phyloP scores from a whole-genome alignment of 495 filamentous ascomycete genomes.

The Bryoglossum gracile region DNA sequence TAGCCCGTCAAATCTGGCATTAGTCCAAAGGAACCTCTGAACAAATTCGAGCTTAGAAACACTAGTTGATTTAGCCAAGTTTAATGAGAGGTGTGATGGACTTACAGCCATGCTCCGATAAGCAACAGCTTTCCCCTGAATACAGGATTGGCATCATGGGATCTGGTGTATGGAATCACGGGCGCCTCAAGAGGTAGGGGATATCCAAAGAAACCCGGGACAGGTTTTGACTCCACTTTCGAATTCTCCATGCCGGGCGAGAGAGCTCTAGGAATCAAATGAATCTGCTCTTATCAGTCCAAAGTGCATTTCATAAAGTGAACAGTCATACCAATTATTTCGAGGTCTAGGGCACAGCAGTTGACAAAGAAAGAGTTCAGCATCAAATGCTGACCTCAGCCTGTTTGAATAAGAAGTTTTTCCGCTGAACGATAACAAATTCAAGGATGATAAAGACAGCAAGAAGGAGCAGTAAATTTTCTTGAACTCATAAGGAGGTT shows the following conservation, averaged over 20 bases:
- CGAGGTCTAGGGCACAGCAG: no score
- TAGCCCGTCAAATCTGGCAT: conserved; percentile 63
- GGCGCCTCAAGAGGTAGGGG: conserved; percentile 17
- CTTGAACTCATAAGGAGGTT: no score
- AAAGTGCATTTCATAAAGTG: no score
- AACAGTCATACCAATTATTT: no score
- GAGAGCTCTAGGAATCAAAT: no score
- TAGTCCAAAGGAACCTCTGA: conserved; percentile 59
- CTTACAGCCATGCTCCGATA: conserved; percentile 20
- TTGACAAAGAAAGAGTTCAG: no score
- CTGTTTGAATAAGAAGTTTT: no score
- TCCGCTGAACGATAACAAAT: no score
- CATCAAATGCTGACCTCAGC: no score
- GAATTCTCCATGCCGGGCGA: conserved; percentile 2
- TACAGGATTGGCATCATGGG: conserved; percentile 21
- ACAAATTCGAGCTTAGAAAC: conserved; percentile 47
- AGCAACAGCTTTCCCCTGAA: conserved; percentile 11
- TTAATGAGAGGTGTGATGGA: not conserved
- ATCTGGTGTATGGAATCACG: conserved; percentile 17
- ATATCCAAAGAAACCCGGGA: conserved; percentile 19
- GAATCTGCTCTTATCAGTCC: no score
- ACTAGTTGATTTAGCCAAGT: conserved; percentile 29
- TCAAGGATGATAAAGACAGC: no score
- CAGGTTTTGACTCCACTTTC: not conserved
- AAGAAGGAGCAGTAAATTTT: no score